Base-by-base conservation (phyloP, 1,284 basidiomycete species). In the Tilletia indica region DNA sequence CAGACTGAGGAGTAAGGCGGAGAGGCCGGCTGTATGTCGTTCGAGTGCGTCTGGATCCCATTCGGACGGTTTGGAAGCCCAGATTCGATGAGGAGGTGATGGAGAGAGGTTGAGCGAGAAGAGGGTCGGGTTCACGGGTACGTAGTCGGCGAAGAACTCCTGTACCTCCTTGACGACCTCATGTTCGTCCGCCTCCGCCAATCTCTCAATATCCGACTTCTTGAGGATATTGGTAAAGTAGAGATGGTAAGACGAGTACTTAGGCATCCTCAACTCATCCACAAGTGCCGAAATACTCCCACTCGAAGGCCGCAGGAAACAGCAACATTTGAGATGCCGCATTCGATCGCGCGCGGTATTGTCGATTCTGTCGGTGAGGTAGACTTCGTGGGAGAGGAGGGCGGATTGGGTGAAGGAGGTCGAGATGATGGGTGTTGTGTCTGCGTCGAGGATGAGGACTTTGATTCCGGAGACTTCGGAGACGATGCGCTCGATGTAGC, bases 351-450 rank as follows among this genome's bases (percentile, higher is more conserved):
- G 77, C 14, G 63, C 71, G 4, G 67, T 21, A 83, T 98, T 98
- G 87, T 97, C 94, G 83, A 99, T 93, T 72, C 94, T 89, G 86
- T 99, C 97, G 0, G 96, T 99, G 68, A 99, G 89, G 85, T 99
- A 99, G 25, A 99, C 93, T 83, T 99, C 94, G 79, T 98, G 93
- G 3, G 93, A 90, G n/a, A 99, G 87, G 31, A 99, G 88, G 11
- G 91, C 91, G 2, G 94, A 95, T 82, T 99, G 97, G 0, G 97
- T 99, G 1, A 94, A 91, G 3, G 94, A 93, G 8, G 97, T 88
- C 1, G 95, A 98, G 12, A 99, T 92, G 76, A 98, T 96, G 0
- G 97, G 94, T n/a, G 97, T 72, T n/a, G 96, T 99, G 83, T 97
- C 93, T 34, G 90, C 89, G 85, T 99, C 97, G 36, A 99, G 89